Percentiles rank a stretch among this genome's conserved stretches.
These are phyloP conservation scores for Russula brevipes DNA, from an alignment of 768 basidiomycete genomes.

Conservation along the genomic window DNA sequence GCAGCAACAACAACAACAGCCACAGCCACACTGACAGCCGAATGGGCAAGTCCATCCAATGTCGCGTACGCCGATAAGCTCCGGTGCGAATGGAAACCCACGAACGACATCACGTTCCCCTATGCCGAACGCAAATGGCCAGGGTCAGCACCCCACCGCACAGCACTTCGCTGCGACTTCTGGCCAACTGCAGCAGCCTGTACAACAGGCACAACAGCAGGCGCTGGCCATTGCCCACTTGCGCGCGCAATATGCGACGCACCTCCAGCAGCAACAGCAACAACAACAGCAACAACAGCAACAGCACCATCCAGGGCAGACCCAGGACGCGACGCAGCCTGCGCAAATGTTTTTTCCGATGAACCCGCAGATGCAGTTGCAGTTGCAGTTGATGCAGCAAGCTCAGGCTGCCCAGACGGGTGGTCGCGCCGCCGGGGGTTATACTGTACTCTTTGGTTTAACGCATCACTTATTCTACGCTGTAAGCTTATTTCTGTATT, in stretches of 20 bases:
- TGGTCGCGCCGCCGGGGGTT: conserved; percentile 10
- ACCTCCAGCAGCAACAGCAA: too few relatives aligned
- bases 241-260: background rate
- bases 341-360: conserved; percentile 26
- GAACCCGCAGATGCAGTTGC: conserved; percentile 21
- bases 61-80: conserved; percentile 24
- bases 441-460: background rate
- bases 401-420: conserved; percentile 21
- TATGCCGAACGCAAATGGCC: conserved; percentile 20
- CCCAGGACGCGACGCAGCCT: conserved; percentile 26
- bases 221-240: conserved; percentile 4
- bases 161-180: conserved; percentile 9
- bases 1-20: conserved; percentile 25
- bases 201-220: conserved; percentile 17
- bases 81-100: conserved; percentile 10
- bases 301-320: conserved; percentile 22
- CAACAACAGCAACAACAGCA: background rate
- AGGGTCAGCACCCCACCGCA: conserved; percentile 22
- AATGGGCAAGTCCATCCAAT: conserved; percentile 25
- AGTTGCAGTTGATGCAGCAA: conserved; percentile 21
- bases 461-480: background rate
- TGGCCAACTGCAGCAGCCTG: conserved; percentile 13
- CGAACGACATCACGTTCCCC: conserved; percentile 21
- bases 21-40: conserved; percentile 28
- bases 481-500: conserved; percentile 22